A percentile compares a stretch with the other conserved stretches of the same genome.
Evolutionary conservation across 2,329 filamentous ascomycete species (phyloP).

Genomic region (Trichoderma harzianum): DNA sequence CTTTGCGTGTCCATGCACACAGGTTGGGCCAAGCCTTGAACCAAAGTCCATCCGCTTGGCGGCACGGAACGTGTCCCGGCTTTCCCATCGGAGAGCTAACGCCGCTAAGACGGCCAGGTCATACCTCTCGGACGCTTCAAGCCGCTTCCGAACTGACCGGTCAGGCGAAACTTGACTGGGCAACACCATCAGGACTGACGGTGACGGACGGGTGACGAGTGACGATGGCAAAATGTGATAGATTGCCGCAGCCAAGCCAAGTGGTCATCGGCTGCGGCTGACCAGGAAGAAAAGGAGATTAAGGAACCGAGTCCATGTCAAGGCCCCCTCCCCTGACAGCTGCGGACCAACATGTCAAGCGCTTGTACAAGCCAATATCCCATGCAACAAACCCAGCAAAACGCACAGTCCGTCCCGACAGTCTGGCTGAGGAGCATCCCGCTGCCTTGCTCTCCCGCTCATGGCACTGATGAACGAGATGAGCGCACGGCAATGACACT

Average conservation of each 20-base stretch:
- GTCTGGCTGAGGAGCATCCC: background rate
- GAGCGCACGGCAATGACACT: background rate
- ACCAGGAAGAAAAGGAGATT: background rate
- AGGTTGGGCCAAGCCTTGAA: background rate
- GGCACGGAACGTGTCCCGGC: slow-evolving; percentile 4
- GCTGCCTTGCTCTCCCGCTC: background rate
- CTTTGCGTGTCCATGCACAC: background rate
- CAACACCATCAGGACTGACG: background rate
- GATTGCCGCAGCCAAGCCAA: background rate
- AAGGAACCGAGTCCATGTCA: background rate
- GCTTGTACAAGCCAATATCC: background rate
- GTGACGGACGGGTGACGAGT: background rate
- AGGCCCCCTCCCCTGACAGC: background rate
- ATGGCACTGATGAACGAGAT: background rate
- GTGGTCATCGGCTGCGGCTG: background rate
- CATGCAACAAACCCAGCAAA: background rate
- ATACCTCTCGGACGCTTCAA: background rate
- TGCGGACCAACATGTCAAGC: background rate
- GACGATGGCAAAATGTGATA: background rate
- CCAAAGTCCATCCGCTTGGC: background rate
- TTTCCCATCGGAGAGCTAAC: background rate
- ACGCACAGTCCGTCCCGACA: background rate
- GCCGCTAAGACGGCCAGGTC: background rate
- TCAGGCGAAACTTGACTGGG: background rate
- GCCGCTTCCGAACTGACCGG: background rate